A percentile compares a stretch with the other conserved stretches of the same genome.
Conservation (phyloP, 306 rosid genomes). For the Astragalus glycyphyllos region DNA sequence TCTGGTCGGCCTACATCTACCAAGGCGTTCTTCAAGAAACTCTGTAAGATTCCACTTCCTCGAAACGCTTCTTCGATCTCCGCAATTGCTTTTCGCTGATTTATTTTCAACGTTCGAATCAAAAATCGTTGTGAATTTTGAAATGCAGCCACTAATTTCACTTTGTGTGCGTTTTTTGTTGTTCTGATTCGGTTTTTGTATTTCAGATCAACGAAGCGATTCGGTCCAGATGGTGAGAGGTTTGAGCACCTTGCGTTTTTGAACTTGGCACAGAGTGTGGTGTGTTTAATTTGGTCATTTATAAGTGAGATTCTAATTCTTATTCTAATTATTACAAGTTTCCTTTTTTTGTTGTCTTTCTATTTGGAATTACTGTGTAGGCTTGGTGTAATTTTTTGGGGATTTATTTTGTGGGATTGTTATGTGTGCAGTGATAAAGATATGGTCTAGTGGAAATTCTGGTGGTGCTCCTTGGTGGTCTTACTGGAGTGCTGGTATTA, state of each 20-base stretch:
- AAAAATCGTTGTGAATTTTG: background rate
- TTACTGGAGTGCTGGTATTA: conserved; percentile 97
- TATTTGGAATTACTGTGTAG: background rate
- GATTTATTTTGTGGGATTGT: background rate
- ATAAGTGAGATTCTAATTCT: conserved; percentile 64
- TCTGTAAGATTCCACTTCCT: conserved; percentile 55
- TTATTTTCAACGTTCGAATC: background rate
- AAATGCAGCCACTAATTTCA: background rate
- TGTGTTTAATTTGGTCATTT: conserved; percentile 92
- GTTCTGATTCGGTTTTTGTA: conserved; percentile 12
- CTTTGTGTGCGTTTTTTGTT: background rate
- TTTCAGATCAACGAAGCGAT: conserved; percentile 88
- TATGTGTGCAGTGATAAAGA: conserved; percentile 70
- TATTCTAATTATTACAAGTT: background rate
- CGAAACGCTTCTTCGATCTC: conserved; percentile 5
- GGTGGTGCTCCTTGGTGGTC: conserved; percentile 93
- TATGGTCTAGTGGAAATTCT: conserved; percentile 67
- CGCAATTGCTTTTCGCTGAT: background rate
- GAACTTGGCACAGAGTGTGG: conserved; percentile 90
- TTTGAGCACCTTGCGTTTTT: conserved; percentile 92
- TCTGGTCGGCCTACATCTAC: conserved; percentile 94
- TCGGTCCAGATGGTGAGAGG: conserved; percentile 74
- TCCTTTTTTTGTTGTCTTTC: background rate
- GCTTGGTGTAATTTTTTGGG: background rate
- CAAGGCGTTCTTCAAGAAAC: conserved; percentile 98